These are phyloP conservation scores for Picochlorum sp. DNA, from an alignment of 139 green algal species.

Conservation along the genomic window DNA sequence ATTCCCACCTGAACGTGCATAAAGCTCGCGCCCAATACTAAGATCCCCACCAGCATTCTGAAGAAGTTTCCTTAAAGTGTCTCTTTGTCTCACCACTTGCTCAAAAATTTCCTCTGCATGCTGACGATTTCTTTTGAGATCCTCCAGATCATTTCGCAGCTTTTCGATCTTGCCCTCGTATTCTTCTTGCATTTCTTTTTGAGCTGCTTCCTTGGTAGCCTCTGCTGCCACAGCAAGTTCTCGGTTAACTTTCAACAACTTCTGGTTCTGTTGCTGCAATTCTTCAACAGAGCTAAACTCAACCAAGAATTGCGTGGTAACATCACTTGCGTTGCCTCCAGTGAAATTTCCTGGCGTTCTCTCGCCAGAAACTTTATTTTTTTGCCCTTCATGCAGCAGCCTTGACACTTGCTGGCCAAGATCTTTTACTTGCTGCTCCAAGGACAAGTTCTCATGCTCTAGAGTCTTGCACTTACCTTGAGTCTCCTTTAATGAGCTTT, in stretches of 20 bases:
- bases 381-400: constrained; percentile 28
- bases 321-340: constrained; percentile 22
- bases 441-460: constrained; percentile 16
- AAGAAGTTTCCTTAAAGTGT: constrained; percentile 39
- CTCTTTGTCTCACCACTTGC: constrained; percentile 39
- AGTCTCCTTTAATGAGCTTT: constrained; percentile 15
- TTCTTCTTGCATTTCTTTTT: constrained; percentile 13
- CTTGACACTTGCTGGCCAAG: constrained; percentile 27
- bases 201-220: constrained; percentile 9
- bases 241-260: constrained; percentile 37
- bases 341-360: constrained; percentile 5
- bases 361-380: not conserved
- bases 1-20: constrained; percentile 2
- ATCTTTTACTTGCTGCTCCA: constrained; percentile 35
- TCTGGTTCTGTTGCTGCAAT: constrained; percentile 40
- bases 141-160: constrained; percentile 17
- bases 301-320: constrained; percentile 23
- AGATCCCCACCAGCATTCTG: constrained; percentile 18
- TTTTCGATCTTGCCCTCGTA: constrained; percentile 18
- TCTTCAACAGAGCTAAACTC: constrained; percentile 18
- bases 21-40: constrained; percentile 6
- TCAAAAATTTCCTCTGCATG: constrained; percentile 21
- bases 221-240: constrained; percentile 34
- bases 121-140: constrained; percentile 10
- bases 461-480: constrained; percentile 7